Conservation (phyloP, 768 basidiomycete species). For the Sarcodon aspratus region DNA sequence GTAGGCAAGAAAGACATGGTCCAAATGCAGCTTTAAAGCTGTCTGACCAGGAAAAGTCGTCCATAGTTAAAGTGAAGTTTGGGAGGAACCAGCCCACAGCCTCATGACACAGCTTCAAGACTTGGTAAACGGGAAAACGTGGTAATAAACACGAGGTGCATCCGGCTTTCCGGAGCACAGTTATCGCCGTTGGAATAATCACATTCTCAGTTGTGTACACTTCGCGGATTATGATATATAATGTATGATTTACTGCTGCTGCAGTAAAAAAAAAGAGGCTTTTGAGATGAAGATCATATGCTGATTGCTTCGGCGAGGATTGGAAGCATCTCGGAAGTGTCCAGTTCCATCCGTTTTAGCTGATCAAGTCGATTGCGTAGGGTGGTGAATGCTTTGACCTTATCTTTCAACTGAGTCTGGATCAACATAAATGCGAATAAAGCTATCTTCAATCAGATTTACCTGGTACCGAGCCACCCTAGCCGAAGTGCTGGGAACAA, state of each 20-base stretch:
- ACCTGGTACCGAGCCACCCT: slow-evolving; percentile 67
- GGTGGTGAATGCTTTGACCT: not conserved
- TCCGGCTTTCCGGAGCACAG: not conserved
- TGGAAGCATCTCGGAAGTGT: not conserved
- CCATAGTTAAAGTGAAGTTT: slow-evolving; percentile 19
- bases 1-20: slow-evolving; percentile 50
- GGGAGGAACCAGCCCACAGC: too few species aligned
- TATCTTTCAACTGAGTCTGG: not conserved
- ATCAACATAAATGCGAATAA: not conserved
- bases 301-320: not conserved
- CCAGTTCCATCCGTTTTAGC: not conserved
- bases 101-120: too few species aligned
- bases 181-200: not conserved
- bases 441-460: slow-evolving; percentile 6
- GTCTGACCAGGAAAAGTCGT: slow-evolving; percentile 51
- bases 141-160: not conserved
- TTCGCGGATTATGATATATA: not conserved
- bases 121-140: not conserved
- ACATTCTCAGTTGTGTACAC: not conserved
- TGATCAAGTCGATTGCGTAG: not conserved
- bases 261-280: not conserved
- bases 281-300: not conserved
- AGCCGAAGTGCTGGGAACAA: slow-evolving; percentile 69
- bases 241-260: not conserved
- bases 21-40: slow-evolving; percentile 43